Conservation (phyloP, 805 yeast genomes). For the Candida taoyuanica region DNA sequence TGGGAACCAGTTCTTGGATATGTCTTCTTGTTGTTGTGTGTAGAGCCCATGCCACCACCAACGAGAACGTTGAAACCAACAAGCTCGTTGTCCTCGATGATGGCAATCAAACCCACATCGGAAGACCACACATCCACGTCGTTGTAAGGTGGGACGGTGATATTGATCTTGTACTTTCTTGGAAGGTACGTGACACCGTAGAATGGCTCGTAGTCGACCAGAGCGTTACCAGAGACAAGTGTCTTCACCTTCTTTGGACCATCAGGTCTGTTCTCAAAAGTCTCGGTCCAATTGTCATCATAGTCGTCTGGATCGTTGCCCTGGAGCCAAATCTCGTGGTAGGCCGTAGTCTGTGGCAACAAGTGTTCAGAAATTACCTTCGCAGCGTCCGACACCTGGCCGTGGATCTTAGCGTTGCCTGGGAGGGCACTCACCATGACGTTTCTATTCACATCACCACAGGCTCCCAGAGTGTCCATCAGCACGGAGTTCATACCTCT, state of each 20-base stretch:
- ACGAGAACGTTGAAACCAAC: constrained; percentile 83
- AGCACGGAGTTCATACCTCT: constrained; percentile 88
- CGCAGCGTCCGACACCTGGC: constrained; percentile 63
- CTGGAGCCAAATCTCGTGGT: constrained; percentile 94
- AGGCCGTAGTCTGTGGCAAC: constrained; percentile 89
- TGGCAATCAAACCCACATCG: constrained; percentile 89
- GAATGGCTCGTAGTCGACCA: constrained; percentile 79
- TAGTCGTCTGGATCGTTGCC: constrained; percentile 72
- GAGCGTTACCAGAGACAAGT: constrained; percentile 79
- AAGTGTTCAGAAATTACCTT: constrained; percentile 70
- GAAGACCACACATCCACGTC: constrained; percentile 97
- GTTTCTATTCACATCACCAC: constrained; percentile 97
- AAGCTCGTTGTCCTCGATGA: constrained; percentile 58
- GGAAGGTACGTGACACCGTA: constrained; percentile 88
- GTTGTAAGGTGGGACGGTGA: constrained; percentile 92
- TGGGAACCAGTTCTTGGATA: constrained; percentile 92
- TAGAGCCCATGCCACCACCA: constrained; percentile 99
- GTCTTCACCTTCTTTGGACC: constrained; percentile 83
- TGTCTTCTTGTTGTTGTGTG: constrained; percentile 94
- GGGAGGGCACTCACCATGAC: constrained; percentile 93
- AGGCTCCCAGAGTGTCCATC: constrained; percentile 94
- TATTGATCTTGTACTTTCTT: constrained; percentile 91
- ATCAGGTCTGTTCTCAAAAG: constrained; percentile 58
- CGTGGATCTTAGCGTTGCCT: constrained; percentile 73
- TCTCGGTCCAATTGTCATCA: constrained; percentile 55